These are phyloP conservation scores for Oemleria cerasiformis DNA, from an alignment of 306 rosid species.

Conservation along the genomic window DNA sequence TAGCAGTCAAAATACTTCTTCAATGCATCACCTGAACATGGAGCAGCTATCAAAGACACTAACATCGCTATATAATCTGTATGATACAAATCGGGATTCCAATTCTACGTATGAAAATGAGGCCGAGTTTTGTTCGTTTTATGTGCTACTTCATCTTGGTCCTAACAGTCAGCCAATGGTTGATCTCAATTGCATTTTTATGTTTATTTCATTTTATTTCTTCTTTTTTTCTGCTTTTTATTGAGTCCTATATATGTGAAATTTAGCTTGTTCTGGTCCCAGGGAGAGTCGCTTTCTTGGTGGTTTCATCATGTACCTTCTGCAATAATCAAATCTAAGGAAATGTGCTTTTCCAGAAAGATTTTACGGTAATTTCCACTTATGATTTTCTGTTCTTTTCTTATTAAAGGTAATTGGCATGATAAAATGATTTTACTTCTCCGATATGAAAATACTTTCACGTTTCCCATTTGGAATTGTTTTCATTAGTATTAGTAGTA, in stretches of 20 bases:
- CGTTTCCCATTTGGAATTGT: slow-evolving; percentile 2
- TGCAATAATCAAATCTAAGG: slow-evolving; percentile 62
- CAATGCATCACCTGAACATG: slow-evolving; percentile 77
- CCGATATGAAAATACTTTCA: too few species aligned
- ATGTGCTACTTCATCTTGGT: slow-evolving; percentile 87
- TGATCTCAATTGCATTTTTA: slow-evolving; percentile 37
- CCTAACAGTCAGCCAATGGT: slow-evolving; percentile 62
- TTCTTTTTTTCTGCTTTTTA: slow-evolving; percentile 21
- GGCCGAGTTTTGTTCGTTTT: slow-evolving; percentile 79
- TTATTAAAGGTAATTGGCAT: slow-evolving; percentile 1
- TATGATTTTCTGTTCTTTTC: slow-evolving; percentile 1
- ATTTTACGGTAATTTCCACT: slow-evolving; percentile 56
- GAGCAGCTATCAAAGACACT: slow-evolving; percentile 88
- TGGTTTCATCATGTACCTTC: slow-evolving; percentile 68
- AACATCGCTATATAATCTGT: slow-evolving; percentile 59
- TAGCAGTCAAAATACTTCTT: slow-evolving; percentile 51
- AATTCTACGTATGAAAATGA: slow-evolving; percentile 53
- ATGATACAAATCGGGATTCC: slow-evolving; percentile 52
- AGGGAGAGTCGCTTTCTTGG: slow-evolving; percentile 82
- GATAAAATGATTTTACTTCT: slow-evolving; percentile 2
- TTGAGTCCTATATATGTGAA: slow-evolving; percentile 27
- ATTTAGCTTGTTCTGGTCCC: slow-evolving; percentile 39
- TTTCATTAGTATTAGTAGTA: slow-evolving; percentile 1
- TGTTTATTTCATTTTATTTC: slow-evolving; percentile 4
- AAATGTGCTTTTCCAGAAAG: slow-evolving; percentile 72